Conservation (phyloP, 768 basidiomycete species). For the Rubroboletus pulcherrimus region DNA sequence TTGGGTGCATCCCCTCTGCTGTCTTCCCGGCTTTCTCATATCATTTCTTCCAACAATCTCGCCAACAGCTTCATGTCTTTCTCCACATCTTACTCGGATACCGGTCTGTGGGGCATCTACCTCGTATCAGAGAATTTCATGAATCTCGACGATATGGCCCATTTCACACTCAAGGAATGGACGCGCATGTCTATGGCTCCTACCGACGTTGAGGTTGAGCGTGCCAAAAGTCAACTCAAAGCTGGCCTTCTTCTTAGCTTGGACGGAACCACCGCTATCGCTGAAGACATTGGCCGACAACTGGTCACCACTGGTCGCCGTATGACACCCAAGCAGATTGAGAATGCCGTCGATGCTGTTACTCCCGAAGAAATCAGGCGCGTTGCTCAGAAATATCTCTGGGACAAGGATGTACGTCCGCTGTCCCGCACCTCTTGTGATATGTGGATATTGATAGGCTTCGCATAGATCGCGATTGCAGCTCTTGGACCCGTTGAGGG, state of each 20-base stretch:
- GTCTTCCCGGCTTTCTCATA: conserved; percentile 87
- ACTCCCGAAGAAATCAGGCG: conserved; percentile 85
- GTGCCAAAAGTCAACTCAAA: conserved; percentile 98
- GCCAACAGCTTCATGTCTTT: conserved; percentile 99
- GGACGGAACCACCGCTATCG: conserved; percentile 94
- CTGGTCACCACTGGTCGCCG: conserved; percentile 90
- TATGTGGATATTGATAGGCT: background rate
- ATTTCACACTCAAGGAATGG: conserved; percentile 96
- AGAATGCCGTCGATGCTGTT: conserved; percentile 88
- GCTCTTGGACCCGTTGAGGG: conserved; percentile 90
- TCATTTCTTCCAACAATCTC: conserved; percentile 89
- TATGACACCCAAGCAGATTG: conserved; percentile 90
- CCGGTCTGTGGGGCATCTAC: conserved; percentile 99
- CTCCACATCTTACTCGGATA: conserved; percentile 98
- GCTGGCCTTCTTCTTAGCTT: conserved; percentile 85
- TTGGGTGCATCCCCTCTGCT: conserved; percentile 87
- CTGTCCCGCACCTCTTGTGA: conserved; percentile 23
- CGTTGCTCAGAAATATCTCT: conserved; percentile 93
- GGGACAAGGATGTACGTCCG: conserved; percentile 84
- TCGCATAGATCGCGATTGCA: conserved; percentile 69
- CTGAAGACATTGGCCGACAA: conserved; percentile 98
- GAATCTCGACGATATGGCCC: conserved; percentile 89
- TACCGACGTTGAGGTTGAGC: conserved; percentile 83
- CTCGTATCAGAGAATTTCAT: conserved; percentile 90
- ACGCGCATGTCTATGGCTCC: conserved; percentile 89